Percentiles rank a stretch among this genome's conserved stretches.
Conservation (phyloP, 2,329 filamentous ascomycete species). For the Neopestalotiopsis clavispora region DNA sequence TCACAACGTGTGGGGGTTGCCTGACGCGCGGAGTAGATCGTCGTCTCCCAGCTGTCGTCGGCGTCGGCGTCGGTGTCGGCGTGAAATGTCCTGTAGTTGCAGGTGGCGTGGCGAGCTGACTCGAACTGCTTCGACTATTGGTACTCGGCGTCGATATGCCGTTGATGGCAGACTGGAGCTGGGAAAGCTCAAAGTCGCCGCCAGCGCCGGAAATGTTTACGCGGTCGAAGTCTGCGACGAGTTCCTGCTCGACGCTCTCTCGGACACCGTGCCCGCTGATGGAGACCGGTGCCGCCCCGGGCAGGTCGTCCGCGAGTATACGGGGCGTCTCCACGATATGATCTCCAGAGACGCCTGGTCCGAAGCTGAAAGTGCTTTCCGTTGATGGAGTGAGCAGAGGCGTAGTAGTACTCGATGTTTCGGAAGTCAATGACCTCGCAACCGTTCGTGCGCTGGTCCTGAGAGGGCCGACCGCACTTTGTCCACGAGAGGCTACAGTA, state of each 20-base stretch:
- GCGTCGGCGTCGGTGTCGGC: not conserved
- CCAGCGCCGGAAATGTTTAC: not conserved
- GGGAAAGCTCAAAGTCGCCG: not conserved
- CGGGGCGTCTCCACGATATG: not conserved
- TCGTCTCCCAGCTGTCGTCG: not conserved
- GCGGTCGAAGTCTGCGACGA: not conserved
- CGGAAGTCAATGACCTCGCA: not conserved
- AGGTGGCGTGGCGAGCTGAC: not conserved
- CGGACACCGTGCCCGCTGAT: not conserved
- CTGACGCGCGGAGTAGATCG: not conserved
- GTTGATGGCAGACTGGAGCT: slow-evolving; percentile 7
- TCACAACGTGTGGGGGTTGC: not conserved
- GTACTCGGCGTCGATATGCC: not conserved
- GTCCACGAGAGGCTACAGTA: no score
- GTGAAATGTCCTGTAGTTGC: not conserved
- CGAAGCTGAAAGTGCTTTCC: not conserved
- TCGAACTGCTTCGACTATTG: not conserved
- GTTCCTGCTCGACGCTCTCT: not conserved
- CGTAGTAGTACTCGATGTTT: not conserved
- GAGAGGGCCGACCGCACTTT: not conserved
- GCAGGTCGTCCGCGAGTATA: not conserved
- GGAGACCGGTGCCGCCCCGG: not conserved
- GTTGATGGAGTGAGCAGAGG: not conserved
- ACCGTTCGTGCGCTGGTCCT: not conserved
- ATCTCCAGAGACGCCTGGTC: no score